Percentiles rank a stretch among this genome's conserved stretches.
phyloP scores from a whole-genome alignment of 371 early-diverging fungal species.

The Mucor piriformis region DNA sequence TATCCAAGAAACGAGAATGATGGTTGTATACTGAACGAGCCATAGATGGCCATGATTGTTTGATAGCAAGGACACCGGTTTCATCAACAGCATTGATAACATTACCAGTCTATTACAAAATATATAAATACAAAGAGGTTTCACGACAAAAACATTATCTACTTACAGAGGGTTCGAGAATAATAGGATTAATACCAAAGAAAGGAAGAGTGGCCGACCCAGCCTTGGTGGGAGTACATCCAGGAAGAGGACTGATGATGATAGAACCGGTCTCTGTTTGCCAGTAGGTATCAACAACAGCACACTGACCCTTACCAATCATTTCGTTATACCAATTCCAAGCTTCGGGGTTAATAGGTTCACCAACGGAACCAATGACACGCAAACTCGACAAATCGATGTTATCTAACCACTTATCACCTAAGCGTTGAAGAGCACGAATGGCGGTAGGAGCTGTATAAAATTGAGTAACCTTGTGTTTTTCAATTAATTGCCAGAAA shows the following conservation, averaged over 20 bases:
- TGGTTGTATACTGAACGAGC: constrained; percentile 92
- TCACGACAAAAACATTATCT: background rate
- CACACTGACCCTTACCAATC: constrained; percentile 84
- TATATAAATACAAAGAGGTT: background rate
- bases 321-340: constrained; percentile 96
- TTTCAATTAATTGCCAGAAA: constrained; percentile 85
- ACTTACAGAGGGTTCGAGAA: constrained; percentile 70
- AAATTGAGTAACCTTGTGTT: constrained; percentile 93
- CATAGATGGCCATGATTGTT: constrained; percentile 94
- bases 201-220: constrained; percentile 97
- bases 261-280: constrained; percentile 97
- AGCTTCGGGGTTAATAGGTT: constrained; percentile 98
- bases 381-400: constrained; percentile 81
- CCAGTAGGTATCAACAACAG: constrained; percentile 98
- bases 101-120: constrained; percentile 59
- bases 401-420: constrained; percentile 78
- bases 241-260: constrained; percentile 90
- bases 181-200: constrained; percentile 91
- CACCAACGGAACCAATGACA: constrained; percentile 96
- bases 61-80: constrained; percentile 89
- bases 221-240: constrained; percentile 88
- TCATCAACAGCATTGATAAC: constrained; percentile 68
- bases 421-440: constrained; percentile 87
- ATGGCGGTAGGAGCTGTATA: constrained; percentile 99
- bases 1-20: constrained; percentile 87